These are phyloP conservation scores for Trametes gibbosa DNA, from an alignment of 768 basidiomycete species.

Conservation along the genomic window DNA sequence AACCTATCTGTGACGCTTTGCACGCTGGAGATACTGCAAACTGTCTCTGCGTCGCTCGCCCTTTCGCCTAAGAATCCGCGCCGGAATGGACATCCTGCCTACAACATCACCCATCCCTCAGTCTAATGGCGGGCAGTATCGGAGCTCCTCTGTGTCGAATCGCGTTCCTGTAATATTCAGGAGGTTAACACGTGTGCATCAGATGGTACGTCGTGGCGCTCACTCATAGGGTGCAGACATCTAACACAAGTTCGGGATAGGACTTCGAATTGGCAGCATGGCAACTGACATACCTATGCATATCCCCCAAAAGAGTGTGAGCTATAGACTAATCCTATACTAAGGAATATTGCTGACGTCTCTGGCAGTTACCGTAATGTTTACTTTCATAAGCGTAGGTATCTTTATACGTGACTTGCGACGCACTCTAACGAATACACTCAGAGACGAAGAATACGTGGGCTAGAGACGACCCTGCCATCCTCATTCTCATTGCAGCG, in stretches of 20 bases:
- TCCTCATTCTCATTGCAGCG: conserved; percentile 79
- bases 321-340: conserved; percentile 20
- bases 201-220: conserved; percentile 60
- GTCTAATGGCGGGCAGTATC: conserved; percentile 12
- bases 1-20: neutral
- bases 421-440: neutral
- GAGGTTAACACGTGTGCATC: conserved; percentile 75
- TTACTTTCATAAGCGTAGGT: conserved; percentile 93
- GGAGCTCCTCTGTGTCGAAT: conserved; percentile 34
- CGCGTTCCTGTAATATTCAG: conserved; percentile 80
- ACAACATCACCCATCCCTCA: conserved; percentile 21
- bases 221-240: neutral
- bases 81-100: conserved; percentile 29
- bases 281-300: conserved; percentile 92
- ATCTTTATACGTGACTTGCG: neutral
- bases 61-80: conserved; percentile 1
- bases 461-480: conserved; percentile 97
- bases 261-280: conserved; percentile 97
- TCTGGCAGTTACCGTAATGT: conserved; percentile 82
- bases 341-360: neutral
- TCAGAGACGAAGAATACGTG: conserved; percentile 97
- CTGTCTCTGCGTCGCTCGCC: neutral
- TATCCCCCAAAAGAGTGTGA: conserved; percentile 90
- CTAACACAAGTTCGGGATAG: conserved; percentile 38
- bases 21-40: neutral